These are phyloP conservation scores for Alternaria sp. DNA, from an alignment of 2,329 filamentous ascomycete genomes.

Conservation along the genomic window DNA sequence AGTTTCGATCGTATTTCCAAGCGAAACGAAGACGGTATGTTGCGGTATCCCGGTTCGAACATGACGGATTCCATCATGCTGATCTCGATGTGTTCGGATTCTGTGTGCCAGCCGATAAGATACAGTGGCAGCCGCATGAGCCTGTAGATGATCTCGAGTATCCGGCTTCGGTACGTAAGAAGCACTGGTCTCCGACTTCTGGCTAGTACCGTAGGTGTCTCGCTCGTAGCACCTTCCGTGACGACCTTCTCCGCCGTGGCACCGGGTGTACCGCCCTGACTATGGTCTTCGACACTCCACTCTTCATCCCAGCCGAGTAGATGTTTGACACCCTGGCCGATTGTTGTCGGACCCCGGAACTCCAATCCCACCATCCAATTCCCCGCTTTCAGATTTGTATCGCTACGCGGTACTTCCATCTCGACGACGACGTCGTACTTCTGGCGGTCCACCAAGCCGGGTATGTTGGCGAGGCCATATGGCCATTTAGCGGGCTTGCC, in stretches of 20 bases:
- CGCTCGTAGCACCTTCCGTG: neutral
- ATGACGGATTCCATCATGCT: conserved; percentile 75
- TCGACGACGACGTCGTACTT: conserved; percentile 83
- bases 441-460: conserved; percentile 64
- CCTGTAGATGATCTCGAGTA: conserved; percentile 36
- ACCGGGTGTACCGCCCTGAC: conserved; percentile 16
- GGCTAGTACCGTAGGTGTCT: conserved; percentile 41
- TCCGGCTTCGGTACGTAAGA: conserved; percentile 73
- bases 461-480: conserved; percentile 59
- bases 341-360: conserved; percentile 57
- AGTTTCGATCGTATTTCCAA: conserved; percentile 74
- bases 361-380: conserved; percentile 94
- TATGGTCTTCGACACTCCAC: conserved; percentile 35
- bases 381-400: conserved; percentile 74
- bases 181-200: conserved; percentile 75
- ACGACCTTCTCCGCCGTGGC: conserved; percentile 12
- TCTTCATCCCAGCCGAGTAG: conserved; percentile 42
- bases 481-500: conserved; percentile 45
- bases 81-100: conserved; percentile 69
- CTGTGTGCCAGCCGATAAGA: conserved; percentile 68
- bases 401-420: conserved; percentile 78
- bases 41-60: conserved; percentile 64
- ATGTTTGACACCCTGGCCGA: conserved; percentile 17
- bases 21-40: conserved; percentile 61
- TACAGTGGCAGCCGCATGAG: conserved; percentile 66